Evolutionary conservation across 805 yeast species (phyloP).

Genomic region (Starmerella floris): DNA sequence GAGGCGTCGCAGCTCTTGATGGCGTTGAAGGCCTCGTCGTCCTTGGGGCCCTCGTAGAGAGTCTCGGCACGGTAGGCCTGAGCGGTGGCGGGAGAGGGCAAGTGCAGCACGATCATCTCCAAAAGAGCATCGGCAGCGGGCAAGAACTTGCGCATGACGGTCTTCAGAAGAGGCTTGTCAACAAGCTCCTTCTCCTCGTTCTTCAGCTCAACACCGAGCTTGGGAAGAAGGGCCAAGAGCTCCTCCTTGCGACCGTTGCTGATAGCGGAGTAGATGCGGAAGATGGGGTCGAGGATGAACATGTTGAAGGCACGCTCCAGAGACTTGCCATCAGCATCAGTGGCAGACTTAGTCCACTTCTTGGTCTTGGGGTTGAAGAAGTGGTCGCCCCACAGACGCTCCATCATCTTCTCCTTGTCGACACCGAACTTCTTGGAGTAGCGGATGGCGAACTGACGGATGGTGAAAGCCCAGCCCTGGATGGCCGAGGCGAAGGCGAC

Average conservation of each 20-base stretch:
- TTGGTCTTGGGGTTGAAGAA: conserved; percentile 99
- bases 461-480: conserved; percentile 99
- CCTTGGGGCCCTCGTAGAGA: conserved; percentile 95
- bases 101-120: conserved; percentile 96
- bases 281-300: conserved; percentile 98
- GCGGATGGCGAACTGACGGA: conserved; percentile 95
- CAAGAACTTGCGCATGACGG: conserved; percentile 98
- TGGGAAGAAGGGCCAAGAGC: conserved; percentile 79
- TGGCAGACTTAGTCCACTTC: conserved; percentile 94
- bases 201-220: conserved; percentile 87
- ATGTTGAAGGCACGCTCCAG: conserved; percentile 99
- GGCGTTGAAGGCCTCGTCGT: conserved; percentile 75
- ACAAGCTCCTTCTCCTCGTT: conserved; percentile 95
- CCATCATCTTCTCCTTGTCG: conserved; percentile 95
- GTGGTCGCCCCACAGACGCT: conserved; percentile 99
- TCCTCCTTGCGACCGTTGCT: conserved; percentile 99
- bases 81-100: conserved; percentile 99
- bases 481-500: conserved; percentile 99
- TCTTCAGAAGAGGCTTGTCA: conserved; percentile 97
- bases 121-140: conserved; percentile 99
- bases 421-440: conserved; percentile 99
- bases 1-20: conserved; percentile 97
- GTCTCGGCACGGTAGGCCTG: conserved; percentile 98
- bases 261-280: conserved; percentile 90
- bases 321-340: conserved; percentile 87